Evolutionary conservation across 129 eudicot species (phyloP).

Genomic region (Glebionis coronaria): DNA sequence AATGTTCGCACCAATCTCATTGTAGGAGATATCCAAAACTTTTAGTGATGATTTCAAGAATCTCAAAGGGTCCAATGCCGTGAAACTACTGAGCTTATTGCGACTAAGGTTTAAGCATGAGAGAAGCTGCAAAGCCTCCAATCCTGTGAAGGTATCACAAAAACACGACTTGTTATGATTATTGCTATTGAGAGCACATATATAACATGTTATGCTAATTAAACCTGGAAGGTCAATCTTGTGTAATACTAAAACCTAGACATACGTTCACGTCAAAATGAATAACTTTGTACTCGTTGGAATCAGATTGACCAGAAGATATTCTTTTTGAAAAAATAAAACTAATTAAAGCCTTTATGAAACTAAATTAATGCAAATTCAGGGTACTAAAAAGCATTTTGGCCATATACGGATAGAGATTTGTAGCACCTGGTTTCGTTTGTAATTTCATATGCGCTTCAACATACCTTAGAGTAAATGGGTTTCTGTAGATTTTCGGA

Average conservation of each 20-base stretch:
- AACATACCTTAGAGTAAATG: no score
- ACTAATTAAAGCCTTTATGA: neutral
- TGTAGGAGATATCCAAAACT: constrained; percentile 63
- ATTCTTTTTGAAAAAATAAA: no score
- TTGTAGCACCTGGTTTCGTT: no score
- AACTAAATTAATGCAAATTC: neutral
- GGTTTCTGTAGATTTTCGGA: no score
- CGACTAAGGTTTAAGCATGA: constrained; percentile 73
- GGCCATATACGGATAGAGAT: no score
- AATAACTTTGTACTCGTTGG: no score
- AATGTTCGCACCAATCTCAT: constrained; percentile 74
- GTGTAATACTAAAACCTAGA: neutral
- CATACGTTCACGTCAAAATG: no score
- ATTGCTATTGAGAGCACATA: neutral
- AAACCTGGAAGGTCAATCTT: neutral
- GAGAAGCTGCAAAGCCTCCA: constrained; percentile 86
- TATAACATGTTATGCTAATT: neutral
- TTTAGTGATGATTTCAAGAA: constrained; percentile 29
- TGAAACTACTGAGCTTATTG: constrained; percentile 66
- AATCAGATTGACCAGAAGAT: no score
- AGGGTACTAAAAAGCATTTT: no score
- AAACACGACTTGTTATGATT: neutral
- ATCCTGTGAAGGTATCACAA: constrained; percentile 46
- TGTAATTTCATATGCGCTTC: no score
- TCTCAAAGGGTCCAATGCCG: constrained; percentile 73